Evolutionary conservation across 305 asterid species (phyloP), one percentile per base, ranked within the genome.

Genomic region (Fraxinus nigra): DNA sequence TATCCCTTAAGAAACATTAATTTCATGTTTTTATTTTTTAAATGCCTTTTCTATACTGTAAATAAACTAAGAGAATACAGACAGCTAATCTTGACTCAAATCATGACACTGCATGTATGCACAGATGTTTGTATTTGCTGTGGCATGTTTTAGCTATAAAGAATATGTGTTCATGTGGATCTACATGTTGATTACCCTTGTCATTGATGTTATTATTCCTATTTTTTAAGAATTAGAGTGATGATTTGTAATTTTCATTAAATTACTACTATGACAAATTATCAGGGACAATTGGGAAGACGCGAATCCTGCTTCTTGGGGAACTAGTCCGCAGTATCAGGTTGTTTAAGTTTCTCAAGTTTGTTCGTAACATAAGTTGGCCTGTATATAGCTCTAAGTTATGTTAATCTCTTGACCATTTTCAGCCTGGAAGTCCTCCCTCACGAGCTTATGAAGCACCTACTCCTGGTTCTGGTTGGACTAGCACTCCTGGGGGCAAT

Each of bases 241-340:
- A 2, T 78, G 28, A 74, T 83, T 38, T 7, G 59, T 81, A 72
- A 14, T 28, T 18, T 40, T 38, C 10, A 34, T 82, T 78, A 81
- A 79, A 81, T 75, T 75, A 79, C 75, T 22, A 30, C 72, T 61
- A 35, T 78, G 70, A 76, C 81, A 78, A 54, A 80, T 87, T 84
- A 48, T 28, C 89, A 93, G 99, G 95, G 99, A 94, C 38, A 89
- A 85, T 81, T 96, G 98, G 98, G 99, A 96, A 86, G 98, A 96
- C 43, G 99, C 91, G 76, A 96, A 96, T 85, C 99, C 99, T 83
- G 99, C 87, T 86, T 93, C 99, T 16, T 96, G 99, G 99, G 98
- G 97, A 72, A 88, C 90, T 78, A 94, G 97, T 87, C 99, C 98
- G 14, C 99, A 93, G 80, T 94, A 94, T 89, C 98, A 92, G 97